Percentiles rank a stretch among this genome's conserved stretches.
Evolutionary conservation across 306 rosid species (phyloP).

Genomic region (Dryas drummondii): DNA sequence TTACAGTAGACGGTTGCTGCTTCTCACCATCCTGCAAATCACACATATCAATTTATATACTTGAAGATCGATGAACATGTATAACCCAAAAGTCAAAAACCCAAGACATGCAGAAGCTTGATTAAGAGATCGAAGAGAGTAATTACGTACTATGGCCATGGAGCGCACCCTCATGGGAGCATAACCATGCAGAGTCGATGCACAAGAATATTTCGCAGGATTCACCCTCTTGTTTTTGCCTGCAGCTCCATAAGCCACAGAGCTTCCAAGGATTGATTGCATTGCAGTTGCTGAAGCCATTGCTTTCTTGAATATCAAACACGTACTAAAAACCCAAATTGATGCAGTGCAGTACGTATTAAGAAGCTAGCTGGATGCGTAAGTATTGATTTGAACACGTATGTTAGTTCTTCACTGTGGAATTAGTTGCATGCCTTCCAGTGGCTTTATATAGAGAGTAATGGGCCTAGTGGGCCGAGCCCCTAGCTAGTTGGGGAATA

Average conservation of each 20-base stretch:
- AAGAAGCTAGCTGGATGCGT: too few relatives aligned
- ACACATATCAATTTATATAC: too few relatives aligned
- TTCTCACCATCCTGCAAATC: constrained; percentile 10
- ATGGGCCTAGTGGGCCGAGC: not conserved
- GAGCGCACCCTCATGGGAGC: not conserved
- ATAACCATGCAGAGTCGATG: not conserved
- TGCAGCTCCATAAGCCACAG: not conserved
- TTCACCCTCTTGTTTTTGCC: not conserved
- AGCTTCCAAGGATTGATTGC: constrained; percentile 7
- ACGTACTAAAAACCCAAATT: too few relatives aligned
- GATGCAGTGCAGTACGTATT: too few relatives aligned
- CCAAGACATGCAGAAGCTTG: too few relatives aligned
- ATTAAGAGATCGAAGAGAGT: too few relatives aligned
- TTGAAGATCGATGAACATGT: too few relatives aligned
- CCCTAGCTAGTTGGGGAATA: not conserved
- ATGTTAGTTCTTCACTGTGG: not conserved
- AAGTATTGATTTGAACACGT: too few relatives aligned
- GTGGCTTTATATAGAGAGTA: not conserved
- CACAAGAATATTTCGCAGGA: not conserved
- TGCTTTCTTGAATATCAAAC: not conserved
- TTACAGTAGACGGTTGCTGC: constrained; percentile 1
- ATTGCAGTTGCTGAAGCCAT: not conserved
- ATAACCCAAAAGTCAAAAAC: too few relatives aligned
- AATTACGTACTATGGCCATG: not conserved
- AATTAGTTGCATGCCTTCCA: not conserved